These are phyloP conservation scores for Caulochytrium protostelioides DNA, from an alignment of 371 early-diverging fungal species.

Conservation along the genomic window DNA sequence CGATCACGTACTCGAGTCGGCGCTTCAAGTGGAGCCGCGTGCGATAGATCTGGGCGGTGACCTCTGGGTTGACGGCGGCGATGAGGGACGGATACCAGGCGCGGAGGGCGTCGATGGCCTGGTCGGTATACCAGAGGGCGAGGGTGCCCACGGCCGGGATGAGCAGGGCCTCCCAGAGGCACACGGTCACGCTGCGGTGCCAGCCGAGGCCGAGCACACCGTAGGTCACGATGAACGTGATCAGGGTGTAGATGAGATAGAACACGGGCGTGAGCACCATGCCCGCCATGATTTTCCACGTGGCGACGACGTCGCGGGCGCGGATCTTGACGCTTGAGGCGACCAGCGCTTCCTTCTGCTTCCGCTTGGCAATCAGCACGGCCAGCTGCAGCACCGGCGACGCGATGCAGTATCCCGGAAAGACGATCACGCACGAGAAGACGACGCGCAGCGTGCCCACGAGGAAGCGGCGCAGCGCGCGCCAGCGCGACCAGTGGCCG, in stretches of 20 bases:
- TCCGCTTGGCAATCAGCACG: constrained; percentile 1
- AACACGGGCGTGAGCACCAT: constrained; percentile 52
- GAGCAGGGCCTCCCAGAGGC: too few relatives aligned
- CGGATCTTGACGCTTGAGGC: constrained; percentile 76
- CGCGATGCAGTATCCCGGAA: not conserved
- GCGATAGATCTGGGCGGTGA: too few relatives aligned
- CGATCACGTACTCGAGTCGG: too few relatives aligned
- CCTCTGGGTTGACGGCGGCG: too few relatives aligned
- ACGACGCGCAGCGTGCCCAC: constrained; percentile 40
- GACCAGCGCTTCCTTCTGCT: constrained; percentile 42
- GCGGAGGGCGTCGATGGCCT: too few relatives aligned
- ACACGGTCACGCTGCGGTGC: too few relatives aligned
- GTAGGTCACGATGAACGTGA: constrained; percentile 4
- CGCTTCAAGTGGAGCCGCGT: too few relatives aligned
- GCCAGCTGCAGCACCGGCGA: constrained; percentile 2
- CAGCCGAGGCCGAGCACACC: too few relatives aligned
- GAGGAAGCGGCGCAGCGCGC: constrained; percentile 52
- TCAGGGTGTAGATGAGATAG: constrained; percentile 39
- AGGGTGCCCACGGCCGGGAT: too few relatives aligned
- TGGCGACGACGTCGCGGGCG: constrained; percentile 82
- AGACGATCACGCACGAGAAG: constrained; percentile 1
- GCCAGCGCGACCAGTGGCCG: constrained; percentile 40
- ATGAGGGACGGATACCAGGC: too few relatives aligned
- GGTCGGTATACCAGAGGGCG: too few relatives aligned
- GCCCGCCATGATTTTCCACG: constrained; percentile 85